Percentiles rank a stretch among this genome's conserved stretches.
Evolutionary conservation across 768 basidiomycete species (phyloP).

Genomic region (Leccinum uliginosum): DNA sequence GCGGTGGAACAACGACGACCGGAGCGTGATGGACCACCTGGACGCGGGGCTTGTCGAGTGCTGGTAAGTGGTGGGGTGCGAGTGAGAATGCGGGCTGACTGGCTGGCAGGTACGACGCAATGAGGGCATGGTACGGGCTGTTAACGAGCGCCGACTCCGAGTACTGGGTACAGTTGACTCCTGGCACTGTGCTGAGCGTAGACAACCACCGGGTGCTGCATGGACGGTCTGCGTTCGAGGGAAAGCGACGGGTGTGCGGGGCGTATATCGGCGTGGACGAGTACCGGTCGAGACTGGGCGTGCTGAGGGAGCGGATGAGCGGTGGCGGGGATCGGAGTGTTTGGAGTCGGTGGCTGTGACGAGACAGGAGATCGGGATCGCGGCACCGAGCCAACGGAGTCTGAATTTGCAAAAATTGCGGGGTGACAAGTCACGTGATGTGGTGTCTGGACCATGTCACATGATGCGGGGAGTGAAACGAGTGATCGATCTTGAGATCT

Average conservation of each 20-base stretch:
- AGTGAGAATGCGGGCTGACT: not conserved
- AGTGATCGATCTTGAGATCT: slow-evolving; percentile 19
- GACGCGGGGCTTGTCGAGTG: slow-evolving; percentile 59
- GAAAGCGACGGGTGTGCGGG: slow-evolving; percentile 89
- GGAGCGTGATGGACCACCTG: slow-evolving; percentile 71
- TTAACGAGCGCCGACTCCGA: slow-evolving; percentile 80
- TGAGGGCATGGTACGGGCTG: slow-evolving; percentile 70
- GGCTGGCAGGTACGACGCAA: slow-evolving; percentile 66
- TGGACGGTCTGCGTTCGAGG: slow-evolving; percentile 87
- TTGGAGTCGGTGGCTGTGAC: slow-evolving; percentile 55
- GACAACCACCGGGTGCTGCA: slow-evolving; percentile 95
- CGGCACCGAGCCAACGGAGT: slow-evolving; percentile 21
- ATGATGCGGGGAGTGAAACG: slow-evolving; percentile 15
- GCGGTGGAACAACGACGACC: slow-evolving; percentile 93
- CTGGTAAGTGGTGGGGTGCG: slow-evolving; percentile 45
- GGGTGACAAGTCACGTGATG: slow-evolving; percentile 15
- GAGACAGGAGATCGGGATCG: not conserved
- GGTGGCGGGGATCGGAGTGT: slow-evolving; percentile 43
- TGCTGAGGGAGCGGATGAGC: slow-evolving; percentile 54
- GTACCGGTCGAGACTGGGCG: slow-evolving; percentile 72
- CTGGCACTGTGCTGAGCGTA: slow-evolving; percentile 87
- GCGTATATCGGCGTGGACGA: slow-evolving; percentile 94
- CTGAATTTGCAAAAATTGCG: slow-evolving; percentile 23
- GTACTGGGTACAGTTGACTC: slow-evolving; percentile 86
- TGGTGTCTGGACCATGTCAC: slow-evolving; percentile 14